Percentiles rank a stretch among this genome's conserved stretches.
Conservation (phyloP, 1,284 basidiomycete species). For the Heterobasidion irregulare region DNA sequence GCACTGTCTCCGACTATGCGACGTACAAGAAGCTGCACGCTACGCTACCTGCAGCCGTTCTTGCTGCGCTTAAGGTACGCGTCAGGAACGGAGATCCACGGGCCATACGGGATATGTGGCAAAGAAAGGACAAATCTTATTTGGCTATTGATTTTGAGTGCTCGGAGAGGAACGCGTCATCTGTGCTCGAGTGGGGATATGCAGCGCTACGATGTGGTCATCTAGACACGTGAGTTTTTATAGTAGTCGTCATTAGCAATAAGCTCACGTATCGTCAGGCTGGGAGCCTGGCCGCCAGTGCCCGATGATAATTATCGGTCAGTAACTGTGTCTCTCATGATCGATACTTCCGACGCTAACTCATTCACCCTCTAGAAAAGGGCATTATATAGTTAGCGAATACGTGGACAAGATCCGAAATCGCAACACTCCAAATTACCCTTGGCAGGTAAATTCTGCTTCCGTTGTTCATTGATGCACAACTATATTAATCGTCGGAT, state of each 20-base stretch:
- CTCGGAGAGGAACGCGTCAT: conserved; percentile 68
- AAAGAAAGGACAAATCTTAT: conserved; percentile 61
- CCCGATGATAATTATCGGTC: conserved; percentile 77
- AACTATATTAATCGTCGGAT: neutral
- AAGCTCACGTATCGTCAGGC: conserved; percentile 29
- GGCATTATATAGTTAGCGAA: conserved; percentile 74
- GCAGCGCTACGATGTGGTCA: conserved; percentile 71
- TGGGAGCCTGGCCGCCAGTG: conserved; percentile 71
- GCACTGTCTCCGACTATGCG: conserved; percentile 60
- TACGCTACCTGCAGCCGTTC: conserved; percentile 64
- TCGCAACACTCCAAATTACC: conserved; percentile 49
- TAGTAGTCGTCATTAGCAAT: neutral
- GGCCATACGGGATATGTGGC: conserved; percentile 65
- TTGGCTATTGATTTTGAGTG: conserved; percentile 71
- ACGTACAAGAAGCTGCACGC: conserved; percentile 68
- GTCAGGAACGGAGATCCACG: conserved; percentile 63
- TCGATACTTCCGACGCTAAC: neutral
- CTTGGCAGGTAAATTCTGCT: conserved; percentile 55
- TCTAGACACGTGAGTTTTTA: conserved; percentile 54
- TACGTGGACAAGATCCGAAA: conserved; percentile 67
- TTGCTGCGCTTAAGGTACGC: conserved; percentile 61
- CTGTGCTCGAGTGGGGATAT: conserved; percentile 73
- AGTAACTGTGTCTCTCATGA: conserved; percentile 9
- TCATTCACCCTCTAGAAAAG: conserved; percentile 35
- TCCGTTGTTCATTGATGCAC: conserved; percentile 12